These are phyloP conservation scores for Backusella parvicylindrica DNA, from an alignment of 192 early-diverging fungal species.

Conservation along the genomic window DNA sequence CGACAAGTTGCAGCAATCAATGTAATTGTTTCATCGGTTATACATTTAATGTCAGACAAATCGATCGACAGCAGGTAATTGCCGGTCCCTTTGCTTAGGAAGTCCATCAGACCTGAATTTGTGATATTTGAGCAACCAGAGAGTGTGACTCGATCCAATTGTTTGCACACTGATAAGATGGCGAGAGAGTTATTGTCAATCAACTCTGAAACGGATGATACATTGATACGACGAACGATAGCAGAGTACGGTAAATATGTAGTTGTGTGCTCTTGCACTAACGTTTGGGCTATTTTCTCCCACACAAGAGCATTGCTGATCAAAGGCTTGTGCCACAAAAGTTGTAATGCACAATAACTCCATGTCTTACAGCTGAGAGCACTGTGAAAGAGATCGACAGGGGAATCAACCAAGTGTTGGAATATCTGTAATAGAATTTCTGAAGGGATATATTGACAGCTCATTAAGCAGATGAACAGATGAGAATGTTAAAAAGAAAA, in stretches of 20 bases:
- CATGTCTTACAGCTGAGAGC: slow-evolving; percentile 51
- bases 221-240: slow-evolving; percentile 53
- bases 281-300: slow-evolving; percentile 15
- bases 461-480: not conserved
- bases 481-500: not conserved
- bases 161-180: slow-evolving; percentile 35
- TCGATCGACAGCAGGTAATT: slow-evolving; percentile 42
- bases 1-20: slow-evolving; percentile 41
- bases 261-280: slow-evolving; percentile 16
- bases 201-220: slow-evolving; percentile 42
- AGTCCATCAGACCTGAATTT: slow-evolving; percentile 37
- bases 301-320: slow-evolving; percentile 27
- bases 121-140: slow-evolving; percentile 43
- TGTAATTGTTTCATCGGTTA: slow-evolving; percentile 39
- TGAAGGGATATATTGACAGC: slow-evolving; percentile 32
- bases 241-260: slow-evolving; percentile 41
- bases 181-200: slow-evolving; percentile 33
- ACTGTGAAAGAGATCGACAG: slow-evolving; percentile 43
- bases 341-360: slow-evolving; percentile 51
- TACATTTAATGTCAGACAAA: slow-evolving; percentile 42
- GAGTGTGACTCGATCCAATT: slow-evolving; percentile 48
- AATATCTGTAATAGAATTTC: slow-evolving; percentile 48
- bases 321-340: slow-evolving; percentile 51
- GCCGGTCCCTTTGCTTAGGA: slow-evolving; percentile 34
- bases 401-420: slow-evolving; percentile 29